A percentile compares a stretch with the other conserved stretches of the same genome.
Conservation (phyloP, 1,284 basidiomycete species). For the Fomitiporia mediterranea region DNA sequence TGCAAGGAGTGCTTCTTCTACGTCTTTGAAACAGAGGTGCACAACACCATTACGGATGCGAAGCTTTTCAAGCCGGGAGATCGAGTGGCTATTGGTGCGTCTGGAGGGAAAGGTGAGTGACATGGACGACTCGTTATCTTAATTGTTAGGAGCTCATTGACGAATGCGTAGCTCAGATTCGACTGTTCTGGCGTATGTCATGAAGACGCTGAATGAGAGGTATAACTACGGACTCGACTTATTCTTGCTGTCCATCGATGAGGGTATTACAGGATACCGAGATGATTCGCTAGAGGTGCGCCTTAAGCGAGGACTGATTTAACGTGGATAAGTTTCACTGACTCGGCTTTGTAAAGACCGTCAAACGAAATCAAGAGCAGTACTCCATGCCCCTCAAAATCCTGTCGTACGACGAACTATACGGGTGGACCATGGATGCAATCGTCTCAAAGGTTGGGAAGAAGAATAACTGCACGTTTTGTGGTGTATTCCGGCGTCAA, state of each 20-base stretch:
- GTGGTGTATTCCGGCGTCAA: constrained; percentile 95
- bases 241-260: constrained; percentile 95
- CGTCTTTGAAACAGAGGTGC: constrained; percentile 98
- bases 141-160: not conserved
- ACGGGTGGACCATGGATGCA: constrained; percentile 99
- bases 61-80: constrained; percentile 89
- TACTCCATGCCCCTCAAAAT: constrained; percentile 96
- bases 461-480: constrained; percentile 99
- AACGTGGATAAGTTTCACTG: not conserved
- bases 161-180: constrained; percentile 61
- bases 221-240: constrained; percentile 92
- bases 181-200: constrained; percentile 94
- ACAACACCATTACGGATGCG: constrained; percentile 86
- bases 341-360: constrained; percentile 59
- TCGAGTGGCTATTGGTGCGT: constrained; percentile 94
- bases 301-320: constrained; percentile 8
- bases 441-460: constrained; percentile 93
- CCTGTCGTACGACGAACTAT: constrained; percentile 91
- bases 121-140: not conserved
- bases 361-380: constrained; percentile 95
- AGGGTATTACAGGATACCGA: constrained; percentile 97
- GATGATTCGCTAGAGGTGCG: constrained; percentile 94
- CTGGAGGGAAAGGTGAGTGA: constrained; percentile 87
- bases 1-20: constrained; percentile 95
- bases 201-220: constrained; percentile 92